Evolutionary conservation across 2,329 filamentous ascomycete genomes (phyloP).

Genomic region (Xylaria sp.): DNA sequence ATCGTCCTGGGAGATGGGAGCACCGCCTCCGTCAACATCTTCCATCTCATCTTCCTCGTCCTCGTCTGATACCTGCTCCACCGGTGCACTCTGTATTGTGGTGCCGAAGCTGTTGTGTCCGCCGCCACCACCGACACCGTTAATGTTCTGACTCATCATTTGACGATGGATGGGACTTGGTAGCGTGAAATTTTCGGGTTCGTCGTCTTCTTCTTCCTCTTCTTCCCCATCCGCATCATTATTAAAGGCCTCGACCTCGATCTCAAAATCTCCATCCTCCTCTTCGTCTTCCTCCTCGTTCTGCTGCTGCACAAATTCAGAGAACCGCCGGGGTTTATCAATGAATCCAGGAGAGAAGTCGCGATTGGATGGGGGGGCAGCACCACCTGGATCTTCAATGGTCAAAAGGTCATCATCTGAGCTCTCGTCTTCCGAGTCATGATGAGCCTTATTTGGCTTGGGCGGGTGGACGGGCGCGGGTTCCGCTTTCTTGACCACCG

Average conservation of each 20-base stretch:
- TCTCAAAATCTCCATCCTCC: constrained; percentile 54
- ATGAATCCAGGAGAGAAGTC: constrained; percentile 64
- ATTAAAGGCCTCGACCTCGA: constrained; percentile 55
- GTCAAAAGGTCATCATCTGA: constrained; percentile 67
- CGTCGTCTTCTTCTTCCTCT: constrained; percentile 52
- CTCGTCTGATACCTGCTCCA: constrained; percentile 43
- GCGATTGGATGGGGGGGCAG: constrained; percentile 49
- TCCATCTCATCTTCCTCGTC: constrained; percentile 51
- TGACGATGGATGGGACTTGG: constrained; percentile 63
- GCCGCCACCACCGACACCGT: constrained; percentile 24
- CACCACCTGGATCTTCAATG: constrained; percentile 68
- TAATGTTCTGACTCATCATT: constrained; percentile 43
- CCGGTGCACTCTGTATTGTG: constrained; percentile 37
- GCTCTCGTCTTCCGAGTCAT: constrained; percentile 58
- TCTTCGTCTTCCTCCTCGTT: constrained; percentile 41
- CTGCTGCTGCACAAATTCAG: constrained; percentile 62
- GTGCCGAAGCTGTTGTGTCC: constrained; percentile 34
- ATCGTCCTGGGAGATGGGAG: constrained; percentile 44
- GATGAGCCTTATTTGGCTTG: constrained; percentile 35
- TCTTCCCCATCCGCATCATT: constrained; percentile 58
- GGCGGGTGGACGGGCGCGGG: constrained; percentile 39
- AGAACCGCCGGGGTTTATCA: constrained; percentile 58
- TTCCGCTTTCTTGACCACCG: constrained; percentile 38
- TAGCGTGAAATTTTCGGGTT: constrained; percentile 59
- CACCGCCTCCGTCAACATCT: constrained; percentile 45